Percentiles rank a stretch among this genome's conserved stretches.
Evolutionary conservation across 495 filamentous ascomycete species (phyloP).

Genomic region (Daldinia childiae): DNA sequence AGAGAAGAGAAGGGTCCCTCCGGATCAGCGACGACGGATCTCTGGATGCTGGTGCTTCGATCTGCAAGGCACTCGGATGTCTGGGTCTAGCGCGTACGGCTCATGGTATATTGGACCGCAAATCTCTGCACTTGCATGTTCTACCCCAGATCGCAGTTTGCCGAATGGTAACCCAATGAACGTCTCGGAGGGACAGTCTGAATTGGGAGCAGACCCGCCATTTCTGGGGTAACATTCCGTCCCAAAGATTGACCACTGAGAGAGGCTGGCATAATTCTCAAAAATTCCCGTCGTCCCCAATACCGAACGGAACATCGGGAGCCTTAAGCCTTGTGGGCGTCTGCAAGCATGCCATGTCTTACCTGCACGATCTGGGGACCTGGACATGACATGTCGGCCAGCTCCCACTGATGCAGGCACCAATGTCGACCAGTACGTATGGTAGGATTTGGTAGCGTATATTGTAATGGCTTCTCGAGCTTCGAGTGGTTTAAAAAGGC

Average conservation of each 20-base stretch:
- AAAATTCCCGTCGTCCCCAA: conserved; percentile 34
- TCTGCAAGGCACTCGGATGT: conserved; percentile 33
- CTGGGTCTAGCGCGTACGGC: conserved; percentile 31
- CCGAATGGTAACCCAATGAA: conserved; percentile 32
- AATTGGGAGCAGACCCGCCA: conserved; percentile 33
- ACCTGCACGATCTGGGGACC: conserved; percentile 33
- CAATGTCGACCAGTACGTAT: conserved; percentile 18
- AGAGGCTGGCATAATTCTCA: conserved; percentile 25
- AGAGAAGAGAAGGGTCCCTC: conserved; percentile 31
- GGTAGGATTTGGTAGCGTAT: conserved; percentile 11
- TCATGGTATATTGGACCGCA: conserved; percentile 23
- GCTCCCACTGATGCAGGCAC: conserved; percentile 36
- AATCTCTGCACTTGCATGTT: conserved; percentile 30
- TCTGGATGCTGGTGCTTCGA: conserved; percentile 27
- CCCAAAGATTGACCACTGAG: conserved; percentile 24
- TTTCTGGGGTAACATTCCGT: conserved; percentile 43
- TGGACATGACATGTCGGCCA: conserved; percentile 34
- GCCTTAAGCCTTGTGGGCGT: conserved; percentile 37
- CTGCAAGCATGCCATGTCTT: conserved; percentile 36
- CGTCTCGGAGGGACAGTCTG: conserved; percentile 38
- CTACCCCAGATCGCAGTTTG: conserved; percentile 42
- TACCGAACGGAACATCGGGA: conserved; percentile 45
- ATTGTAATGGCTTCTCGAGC: conserved; percentile 6
- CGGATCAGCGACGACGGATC: conserved; percentile 35
- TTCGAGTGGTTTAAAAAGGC: conserved; percentile 3